Conservation (phyloP, 345 rosid genomes). For the Lagerstroemia speciosa region DNA sequence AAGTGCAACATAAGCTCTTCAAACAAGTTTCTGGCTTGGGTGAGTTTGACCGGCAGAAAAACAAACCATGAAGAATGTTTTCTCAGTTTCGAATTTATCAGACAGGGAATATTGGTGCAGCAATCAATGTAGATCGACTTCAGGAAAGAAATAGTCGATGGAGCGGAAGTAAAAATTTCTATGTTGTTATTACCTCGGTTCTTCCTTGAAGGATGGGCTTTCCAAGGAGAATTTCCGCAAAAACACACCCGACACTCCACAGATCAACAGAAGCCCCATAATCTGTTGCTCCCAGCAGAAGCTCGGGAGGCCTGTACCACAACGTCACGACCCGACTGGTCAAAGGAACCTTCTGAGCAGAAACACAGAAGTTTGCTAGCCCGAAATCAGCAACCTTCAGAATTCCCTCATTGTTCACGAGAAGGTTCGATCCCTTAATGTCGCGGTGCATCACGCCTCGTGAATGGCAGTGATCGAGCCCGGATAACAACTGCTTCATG, state of each 20-base stretch:
- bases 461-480: slow-evolving; percentile 86
- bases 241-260: slow-evolving; percentile 99
- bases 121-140: not conserved
- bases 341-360: slow-evolving; percentile 56
- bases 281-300: slow-evolving; percentile 82
- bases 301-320: slow-evolving; percentile 99
- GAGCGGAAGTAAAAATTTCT: too few species aligned
- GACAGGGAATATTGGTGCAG: not conserved
- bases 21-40: not conserved
- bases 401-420: slow-evolving; percentile 81
- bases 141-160: not conserved
- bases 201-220: slow-evolving; percentile 90
- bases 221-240: slow-evolving; percentile 81
- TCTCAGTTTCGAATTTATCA: too few species aligned
- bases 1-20: slow-evolving; percentile 6
- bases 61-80: too few species aligned
- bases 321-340: slow-evolving; percentile 97
- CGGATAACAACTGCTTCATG: slow-evolving; percentile 75
- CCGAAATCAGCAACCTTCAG: slow-evolving; percentile 96
- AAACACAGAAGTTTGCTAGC: slow-evolving; percentile 65
- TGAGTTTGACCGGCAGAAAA: not conserved
- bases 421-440: slow-evolving; percentile 92
- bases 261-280: slow-evolving; percentile 85
- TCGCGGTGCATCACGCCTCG: slow-evolving; percentile 94
- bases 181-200: slow-evolving; percentile 58